phyloP scores from a whole-genome alignment of 2,329 filamentous ascomycete genomes.

The Hypoxylon rubiginosum region DNA sequence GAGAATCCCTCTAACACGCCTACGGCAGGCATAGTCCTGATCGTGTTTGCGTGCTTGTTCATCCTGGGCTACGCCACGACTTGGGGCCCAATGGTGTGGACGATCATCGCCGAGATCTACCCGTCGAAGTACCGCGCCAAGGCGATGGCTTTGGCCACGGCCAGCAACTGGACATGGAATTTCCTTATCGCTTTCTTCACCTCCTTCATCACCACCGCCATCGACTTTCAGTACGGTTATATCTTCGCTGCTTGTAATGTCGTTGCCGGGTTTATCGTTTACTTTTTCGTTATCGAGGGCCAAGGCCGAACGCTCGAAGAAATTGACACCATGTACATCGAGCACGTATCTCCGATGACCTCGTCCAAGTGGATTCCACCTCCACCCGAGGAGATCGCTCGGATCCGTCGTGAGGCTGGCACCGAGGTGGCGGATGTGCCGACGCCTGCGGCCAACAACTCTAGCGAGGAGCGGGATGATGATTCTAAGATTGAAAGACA shows the following conservation, averaged over 20 bases:
- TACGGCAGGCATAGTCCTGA: constrained; percentile 69
- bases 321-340: constrained; percentile 83
- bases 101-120: constrained; percentile 74
- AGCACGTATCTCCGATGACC: constrained; percentile 73
- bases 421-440: constrained; percentile 47
- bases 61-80: constrained; percentile 76
- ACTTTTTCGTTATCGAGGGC: constrained; percentile 82
- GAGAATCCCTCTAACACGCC: constrained; percentile 53
- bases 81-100: constrained; percentile 76
- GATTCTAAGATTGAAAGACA: constrained; percentile 2
- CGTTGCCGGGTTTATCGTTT: constrained; percentile 74
- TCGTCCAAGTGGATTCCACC: constrained; percentile 67
- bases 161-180: constrained; percentile 78
- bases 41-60: constrained; percentile 74
- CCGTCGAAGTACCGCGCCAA: constrained; percentile 72
- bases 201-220: constrained; percentile 79
- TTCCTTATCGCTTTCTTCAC: constrained; percentile 84
- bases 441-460: neutral
- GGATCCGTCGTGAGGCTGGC: constrained; percentile 59
- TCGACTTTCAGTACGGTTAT: constrained; percentile 80
- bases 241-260: constrained; percentile 81
- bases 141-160: constrained; percentile 71
- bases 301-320: constrained; percentile 82
- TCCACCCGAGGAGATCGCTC: constrained; percentile 59
- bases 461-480: neutral